Conservation (phyloP, 2,329 filamentous ascomycete genomes). For the Cytospora chrysosperma region DNA sequence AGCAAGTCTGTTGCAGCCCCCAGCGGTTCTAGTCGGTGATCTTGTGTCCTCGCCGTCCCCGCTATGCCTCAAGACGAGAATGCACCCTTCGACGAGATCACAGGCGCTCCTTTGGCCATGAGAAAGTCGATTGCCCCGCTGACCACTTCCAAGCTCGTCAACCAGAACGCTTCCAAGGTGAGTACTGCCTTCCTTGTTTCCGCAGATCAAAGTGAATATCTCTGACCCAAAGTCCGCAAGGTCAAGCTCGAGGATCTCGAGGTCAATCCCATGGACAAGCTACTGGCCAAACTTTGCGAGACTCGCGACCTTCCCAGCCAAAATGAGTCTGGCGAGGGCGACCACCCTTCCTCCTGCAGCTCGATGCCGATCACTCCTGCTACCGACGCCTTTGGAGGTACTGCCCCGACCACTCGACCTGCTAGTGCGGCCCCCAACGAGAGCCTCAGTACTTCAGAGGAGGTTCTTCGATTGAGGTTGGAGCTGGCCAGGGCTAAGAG, state of each 20-base stretch:
- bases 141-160: conserved; percentile 54
- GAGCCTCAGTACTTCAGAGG: conserved; percentile 45
- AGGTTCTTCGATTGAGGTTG: conserved; percentile 66
- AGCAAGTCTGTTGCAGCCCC: conserved; percentile 12
- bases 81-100: conserved; percentile 15
- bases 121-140: conserved; percentile 50
- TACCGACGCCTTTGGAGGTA: conserved; percentile 51
- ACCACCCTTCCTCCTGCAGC: conserved; percentile 53
- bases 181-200: conserved; percentile 13
- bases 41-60: neutral
- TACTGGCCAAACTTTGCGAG: conserved; percentile 54
- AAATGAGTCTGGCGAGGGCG: conserved; percentile 64
- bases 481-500: conserved; percentile 70
- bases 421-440: conserved; percentile 52
- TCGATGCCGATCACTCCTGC: conserved; percentile 64
- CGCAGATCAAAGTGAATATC: conserved; percentile 22
- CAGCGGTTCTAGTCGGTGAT: neutral
- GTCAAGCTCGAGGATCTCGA: conserved; percentile 45
- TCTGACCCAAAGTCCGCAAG: conserved; percentile 33
- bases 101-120: conserved; percentile 20
- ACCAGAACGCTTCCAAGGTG: conserved; percentile 56
- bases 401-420: conserved; percentile 50
- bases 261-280: conserved; percentile 64
- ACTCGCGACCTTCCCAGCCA: conserved; percentile 53
- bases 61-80: conserved; percentile 23